Percentiles rank a stretch among this genome's conserved stretches.
These are phyloP conservation scores for Chaetomium fimeti DNA, from an alignment of 495 filamentous ascomycete species.

Conservation along the genomic window DNA sequence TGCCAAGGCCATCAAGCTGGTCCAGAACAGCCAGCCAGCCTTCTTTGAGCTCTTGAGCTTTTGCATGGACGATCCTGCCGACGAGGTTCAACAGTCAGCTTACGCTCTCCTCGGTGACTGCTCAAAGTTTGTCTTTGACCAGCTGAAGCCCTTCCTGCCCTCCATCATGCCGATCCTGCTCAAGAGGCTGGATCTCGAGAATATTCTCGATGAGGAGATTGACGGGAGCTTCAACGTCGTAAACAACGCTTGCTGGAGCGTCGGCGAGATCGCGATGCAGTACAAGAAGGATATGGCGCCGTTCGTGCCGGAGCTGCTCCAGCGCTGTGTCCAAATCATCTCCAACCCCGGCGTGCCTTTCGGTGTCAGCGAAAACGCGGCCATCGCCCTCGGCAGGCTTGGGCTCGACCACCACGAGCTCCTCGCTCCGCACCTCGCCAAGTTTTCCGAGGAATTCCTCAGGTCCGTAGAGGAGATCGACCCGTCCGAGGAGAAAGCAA, in stretches of 20 bases:
- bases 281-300: conserved; percentile 69
- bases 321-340: conserved; percentile 73
- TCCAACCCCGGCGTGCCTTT: conserved; percentile 80
- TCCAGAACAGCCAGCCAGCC: conserved; percentile 67
- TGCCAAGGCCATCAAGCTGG: conserved; percentile 69
- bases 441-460: conserved; percentile 79
- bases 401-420: conserved; percentile 76
- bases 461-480: conserved; percentile 78
- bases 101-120: conserved; percentile 96
- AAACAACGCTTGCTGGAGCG: conserved; percentile 98
- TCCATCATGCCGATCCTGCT: conserved; percentile 75
- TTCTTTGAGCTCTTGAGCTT: conserved; percentile 88
- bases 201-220: conserved; percentile 68
- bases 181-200: conserved; percentile 79
- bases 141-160: conserved; percentile 71
- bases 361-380: conserved; percentile 91
- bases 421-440: conserved; percentile 76
- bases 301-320: conserved; percentile 72
- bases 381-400: conserved; percentile 85
- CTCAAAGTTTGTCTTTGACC: conserved; percentile 88
- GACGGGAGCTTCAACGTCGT: conserved; percentile 82
- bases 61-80: conserved; percentile 89
- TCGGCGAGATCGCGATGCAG: conserved; percentile 87
- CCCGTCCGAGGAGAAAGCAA: conserved; percentile 90
- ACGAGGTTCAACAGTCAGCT: conserved; percentile 93